Base-by-base conservation (phyloP, 1,284 basidiomycete genomes). In the Fistulinella cinereoalba region DNA sequence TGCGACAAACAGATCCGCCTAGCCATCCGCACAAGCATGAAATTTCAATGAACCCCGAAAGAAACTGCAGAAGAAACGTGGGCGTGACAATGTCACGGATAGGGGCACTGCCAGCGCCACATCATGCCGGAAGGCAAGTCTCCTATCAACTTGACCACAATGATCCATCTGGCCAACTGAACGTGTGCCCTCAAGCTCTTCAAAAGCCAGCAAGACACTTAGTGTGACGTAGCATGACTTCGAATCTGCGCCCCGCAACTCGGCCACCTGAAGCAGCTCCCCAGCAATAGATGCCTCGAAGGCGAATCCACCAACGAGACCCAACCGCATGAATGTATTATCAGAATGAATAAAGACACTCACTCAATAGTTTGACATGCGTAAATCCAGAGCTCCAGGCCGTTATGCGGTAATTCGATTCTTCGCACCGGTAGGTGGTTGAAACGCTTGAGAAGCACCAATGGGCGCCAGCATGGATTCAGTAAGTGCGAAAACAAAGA, bases 281-380 rank as follows among this genome's bases (percentile, higher is more conserved):
- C 18, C n/a, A 25, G 12, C 37, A 25, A 29, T 31, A 32, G 9
- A 7, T 42, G 16, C 32, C 41, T 18, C n/a, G 34, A 36, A n/a
- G 52, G 44, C 3, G 13, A 16, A 29, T 40, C 41, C 10, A 27
- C 36, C 41, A 33, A 51, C 33, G 6, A 38, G 56, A 61, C 58
- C 57, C 56, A 54, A 46, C 23, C 56, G 44, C 39, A 56, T 61
- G 56, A 58, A 56, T 56, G 49, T 41, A 44, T 43, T 46, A n/a
- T n/a, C n/a, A 28, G 57, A 64, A 56, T 61, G 59, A 62, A 52
- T 40, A 57, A 62, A 64, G 60, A 58, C 62, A 61, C 59, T 61
- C 60, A 56, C 60, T 16, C 46, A 21, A 45, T 39, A 40, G 55
- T 58, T 13, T 61, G 58, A 62, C 50, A 34, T 41, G 49, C 41